Percentiles rank a stretch among this genome's conserved stretches.
phyloP scores from a whole-genome alignment of 345 rosid genomes.

The Gossypium sturtianum region DNA sequence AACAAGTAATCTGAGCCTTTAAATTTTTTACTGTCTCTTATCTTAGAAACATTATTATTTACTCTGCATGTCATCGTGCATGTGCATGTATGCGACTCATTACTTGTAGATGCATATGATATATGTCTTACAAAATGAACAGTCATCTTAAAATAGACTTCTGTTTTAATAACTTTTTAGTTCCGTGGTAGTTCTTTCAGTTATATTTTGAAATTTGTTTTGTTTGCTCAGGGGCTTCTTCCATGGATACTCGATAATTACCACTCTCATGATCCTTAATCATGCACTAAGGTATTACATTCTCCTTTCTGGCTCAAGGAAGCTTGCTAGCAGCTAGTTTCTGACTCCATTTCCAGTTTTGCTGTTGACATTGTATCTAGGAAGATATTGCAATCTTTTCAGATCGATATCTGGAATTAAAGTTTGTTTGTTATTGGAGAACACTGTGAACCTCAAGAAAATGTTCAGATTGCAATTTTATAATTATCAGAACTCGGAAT shows the following conservation, averaged over 20 bases:
- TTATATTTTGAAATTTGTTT: constrained; percentile 2
- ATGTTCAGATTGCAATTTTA: neutral
- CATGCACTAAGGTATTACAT: constrained; percentile 81
- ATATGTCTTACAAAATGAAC: neutral
- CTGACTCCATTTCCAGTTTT: constrained; percentile 13
- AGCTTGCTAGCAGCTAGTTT: constrained; percentile 13
- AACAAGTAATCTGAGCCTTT: constrained; percentile 52
- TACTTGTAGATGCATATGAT: neutral
- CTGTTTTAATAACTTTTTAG: neutral
- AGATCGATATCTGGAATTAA: neutral
- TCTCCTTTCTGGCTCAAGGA: constrained; percentile 16
- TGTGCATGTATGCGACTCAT: neutral
- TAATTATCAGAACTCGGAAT: neutral
- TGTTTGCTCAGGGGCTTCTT: constrained; percentile 77
- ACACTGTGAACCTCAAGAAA: neutral
- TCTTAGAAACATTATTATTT: neutral
- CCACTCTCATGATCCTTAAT: constrained; percentile 87
- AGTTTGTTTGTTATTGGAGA: neutral
- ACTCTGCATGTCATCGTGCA: neutral
- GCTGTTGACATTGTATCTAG: neutral
- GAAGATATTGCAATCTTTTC: neutral
- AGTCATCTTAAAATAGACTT: neutral
- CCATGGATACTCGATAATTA: constrained; percentile 84
- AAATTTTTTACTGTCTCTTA: constrained; percentile 10
- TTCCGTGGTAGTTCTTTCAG: constrained; percentile 6